Percentiles rank a stretch among this genome's conserved stretches.
Evolutionary conservation across 2,329 filamentous ascomycete genomes (phyloP).

Genomic region (Aureobasidium sp.): DNA sequence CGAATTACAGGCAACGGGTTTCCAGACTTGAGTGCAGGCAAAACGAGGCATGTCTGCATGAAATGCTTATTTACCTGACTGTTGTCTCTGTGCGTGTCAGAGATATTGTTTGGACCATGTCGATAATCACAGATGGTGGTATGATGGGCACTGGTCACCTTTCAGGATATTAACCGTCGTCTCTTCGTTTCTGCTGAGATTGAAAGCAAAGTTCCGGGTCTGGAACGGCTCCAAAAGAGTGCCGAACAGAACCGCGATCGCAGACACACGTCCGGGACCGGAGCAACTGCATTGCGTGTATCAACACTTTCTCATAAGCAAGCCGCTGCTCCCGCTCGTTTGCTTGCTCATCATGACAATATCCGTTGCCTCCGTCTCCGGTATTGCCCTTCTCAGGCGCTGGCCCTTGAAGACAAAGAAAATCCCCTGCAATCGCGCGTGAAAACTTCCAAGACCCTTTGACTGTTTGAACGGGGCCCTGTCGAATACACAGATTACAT

Average conservation of each 20-base stretch:
- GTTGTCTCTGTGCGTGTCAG: background rate
- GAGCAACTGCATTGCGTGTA: background rate
- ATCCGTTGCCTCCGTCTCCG: constrained; percentile 7
- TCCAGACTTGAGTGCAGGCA: background rate
- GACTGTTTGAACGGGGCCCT: background rate
- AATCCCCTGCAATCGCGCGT: background rate
- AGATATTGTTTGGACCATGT: background rate
- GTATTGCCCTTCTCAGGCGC: background rate
- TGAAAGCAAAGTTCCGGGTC: background rate
- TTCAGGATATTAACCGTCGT: background rate
- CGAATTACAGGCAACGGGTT: constrained; percentile 1
- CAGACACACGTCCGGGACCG: background rate
- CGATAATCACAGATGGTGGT: background rate
- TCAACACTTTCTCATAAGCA: constrained; percentile 1
- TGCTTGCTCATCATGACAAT: constrained; percentile 11
- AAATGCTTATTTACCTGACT: background rate
- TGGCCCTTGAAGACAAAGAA: background rate
- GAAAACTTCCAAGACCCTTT: background rate
- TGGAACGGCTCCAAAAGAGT: constrained; percentile 3
- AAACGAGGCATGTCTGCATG: background rate
- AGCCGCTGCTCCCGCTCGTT: constrained; percentile 1
- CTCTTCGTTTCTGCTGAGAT: background rate
- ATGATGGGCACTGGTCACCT: background rate
- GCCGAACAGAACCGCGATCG: background rate
- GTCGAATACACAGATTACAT: background rate